Percentiles rank a stretch among this genome's conserved stretches.
phyloP scores from a whole-genome alignment of 768 basidiomycete genomes.

The Filobasidium wieringae region DNA sequence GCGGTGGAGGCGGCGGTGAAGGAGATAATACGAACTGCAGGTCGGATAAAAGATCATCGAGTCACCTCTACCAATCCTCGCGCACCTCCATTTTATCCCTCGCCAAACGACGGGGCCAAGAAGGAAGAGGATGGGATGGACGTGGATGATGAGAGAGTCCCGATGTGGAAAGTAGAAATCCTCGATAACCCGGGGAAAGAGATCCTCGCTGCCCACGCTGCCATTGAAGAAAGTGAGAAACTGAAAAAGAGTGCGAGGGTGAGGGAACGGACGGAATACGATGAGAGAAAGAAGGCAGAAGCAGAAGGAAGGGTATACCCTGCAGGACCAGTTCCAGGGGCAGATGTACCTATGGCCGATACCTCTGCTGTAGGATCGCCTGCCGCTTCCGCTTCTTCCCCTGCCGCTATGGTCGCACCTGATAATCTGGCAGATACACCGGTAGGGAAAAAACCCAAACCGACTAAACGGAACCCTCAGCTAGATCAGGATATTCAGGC shows the following conservation, averaged over 20 bases:
- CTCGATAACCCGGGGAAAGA: neutral
- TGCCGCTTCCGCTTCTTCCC: neutral
- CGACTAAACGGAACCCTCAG: neutral
- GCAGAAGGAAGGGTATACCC: neutral
- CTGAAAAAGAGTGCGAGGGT: neutral
- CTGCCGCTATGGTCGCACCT: neutral
- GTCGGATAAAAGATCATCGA: neutral
- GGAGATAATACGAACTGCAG: neutral
- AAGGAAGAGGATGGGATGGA: constrained; percentile 1
- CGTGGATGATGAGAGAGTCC: neutral
- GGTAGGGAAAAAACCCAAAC: neutral
- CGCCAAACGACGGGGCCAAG: neutral
- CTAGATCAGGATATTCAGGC: neutral
- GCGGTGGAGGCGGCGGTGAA: neutral
- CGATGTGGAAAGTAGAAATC: neutral
- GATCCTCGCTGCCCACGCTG: neutral
- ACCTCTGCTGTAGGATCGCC: neutral
- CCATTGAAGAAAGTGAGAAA: neutral
- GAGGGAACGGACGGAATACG: neutral
- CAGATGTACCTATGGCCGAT: neutral
- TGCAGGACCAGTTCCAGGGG: neutral
- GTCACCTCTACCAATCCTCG: neutral
- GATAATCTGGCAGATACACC: neutral
- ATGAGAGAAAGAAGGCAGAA: neutral
- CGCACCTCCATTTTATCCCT: neutral